These are phyloP conservation scores for Trichoderma sp. DNA, from an alignment of 2,329 filamentous ascomycete genomes.

Conservation along the genomic window DNA sequence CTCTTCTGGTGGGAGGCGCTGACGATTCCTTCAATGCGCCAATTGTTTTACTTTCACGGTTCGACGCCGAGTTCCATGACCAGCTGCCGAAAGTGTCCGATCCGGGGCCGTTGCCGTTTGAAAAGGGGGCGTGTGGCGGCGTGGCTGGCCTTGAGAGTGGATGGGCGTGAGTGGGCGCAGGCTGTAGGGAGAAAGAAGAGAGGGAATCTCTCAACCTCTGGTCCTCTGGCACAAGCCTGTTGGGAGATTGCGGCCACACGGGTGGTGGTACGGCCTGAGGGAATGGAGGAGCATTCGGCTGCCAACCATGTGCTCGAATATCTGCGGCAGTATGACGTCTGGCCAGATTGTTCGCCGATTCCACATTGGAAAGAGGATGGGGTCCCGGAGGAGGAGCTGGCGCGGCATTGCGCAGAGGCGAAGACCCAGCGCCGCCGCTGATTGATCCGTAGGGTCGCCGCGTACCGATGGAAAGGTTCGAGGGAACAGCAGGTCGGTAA, in stretches of 20 bases:
- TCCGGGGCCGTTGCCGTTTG: conserved; percentile 45
- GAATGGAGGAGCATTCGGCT: conserved; percentile 65
- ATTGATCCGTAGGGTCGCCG: conserved; percentile 86
- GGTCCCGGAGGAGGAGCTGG: conserved; percentile 67
- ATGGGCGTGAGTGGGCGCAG: conserved; percentile 44
- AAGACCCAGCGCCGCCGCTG: conserved; percentile 70
- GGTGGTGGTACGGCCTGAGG: conserved; percentile 59
- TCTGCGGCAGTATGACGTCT: conserved; percentile 94
- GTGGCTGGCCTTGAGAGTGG: conserved; percentile 59
- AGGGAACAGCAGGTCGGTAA: conserved; percentile 77
- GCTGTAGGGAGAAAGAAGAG: conserved; percentile 57
- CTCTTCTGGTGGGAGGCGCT: conserved; percentile 58
- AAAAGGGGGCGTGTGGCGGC: conserved; percentile 51
- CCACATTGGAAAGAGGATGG: conserved; percentile 67
- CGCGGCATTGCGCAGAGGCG: conserved; percentile 70
- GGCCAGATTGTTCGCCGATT: conserved; percentile 69
- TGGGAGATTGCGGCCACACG: conserved; percentile 61
- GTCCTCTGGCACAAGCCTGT: conserved; percentile 54
- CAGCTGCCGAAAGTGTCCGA: conserved; percentile 57
- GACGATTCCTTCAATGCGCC: conserved; percentile 58
- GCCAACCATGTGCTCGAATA: conserved; percentile 86
- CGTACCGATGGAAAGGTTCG: conserved; percentile 78
- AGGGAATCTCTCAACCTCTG: conserved; percentile 61
- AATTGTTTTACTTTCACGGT: conserved; percentile 55
- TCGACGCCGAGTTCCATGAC: conserved; percentile 58